Evolutionary conservation across 116 monocot species (phyloP).

Genomic region (Dioscorea cayenensis): DNA sequence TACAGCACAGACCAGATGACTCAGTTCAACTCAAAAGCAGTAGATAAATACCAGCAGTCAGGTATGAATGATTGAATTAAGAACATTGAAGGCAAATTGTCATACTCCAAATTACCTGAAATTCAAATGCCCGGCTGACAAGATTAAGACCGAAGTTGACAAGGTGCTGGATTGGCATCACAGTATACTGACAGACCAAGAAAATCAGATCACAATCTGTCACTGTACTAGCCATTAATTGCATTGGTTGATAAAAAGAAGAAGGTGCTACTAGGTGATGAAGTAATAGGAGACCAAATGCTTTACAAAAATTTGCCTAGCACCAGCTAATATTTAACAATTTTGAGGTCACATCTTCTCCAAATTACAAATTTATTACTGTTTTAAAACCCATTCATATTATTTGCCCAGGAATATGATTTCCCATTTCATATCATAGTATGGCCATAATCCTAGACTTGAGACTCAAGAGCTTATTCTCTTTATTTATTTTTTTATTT

Average conservation of each 20-base stretch:
- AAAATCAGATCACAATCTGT: neutral
- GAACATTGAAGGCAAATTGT: neutral
- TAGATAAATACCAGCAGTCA: no score
- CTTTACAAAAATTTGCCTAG: no score
- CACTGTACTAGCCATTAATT: neutral
- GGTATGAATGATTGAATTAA: neutral
- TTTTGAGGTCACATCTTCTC: no score
- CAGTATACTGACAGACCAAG: slow-evolving; percentile 59
- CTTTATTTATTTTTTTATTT: no score
- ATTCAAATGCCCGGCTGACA: slow-evolving; percentile 91
- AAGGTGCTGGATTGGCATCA: slow-evolving; percentile 83
- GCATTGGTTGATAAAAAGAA: neutral
- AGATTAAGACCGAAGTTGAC: slow-evolving; percentile 89
- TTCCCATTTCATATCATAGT: no score
- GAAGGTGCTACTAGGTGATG: neutral
- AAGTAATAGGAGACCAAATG: no score
- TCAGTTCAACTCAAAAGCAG: neutral
- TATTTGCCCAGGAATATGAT: no score
- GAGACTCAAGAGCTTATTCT: no score
- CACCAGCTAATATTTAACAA: no score
- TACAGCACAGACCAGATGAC: slow-evolving; percentile 13
- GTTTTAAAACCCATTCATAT: no score
- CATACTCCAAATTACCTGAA: slow-evolving; percentile 57
- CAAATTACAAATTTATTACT: no score
- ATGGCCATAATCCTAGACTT: no score